Conservation (phyloP, 2,329 filamentous ascomycete species). For the Penicillium sp. region DNA sequence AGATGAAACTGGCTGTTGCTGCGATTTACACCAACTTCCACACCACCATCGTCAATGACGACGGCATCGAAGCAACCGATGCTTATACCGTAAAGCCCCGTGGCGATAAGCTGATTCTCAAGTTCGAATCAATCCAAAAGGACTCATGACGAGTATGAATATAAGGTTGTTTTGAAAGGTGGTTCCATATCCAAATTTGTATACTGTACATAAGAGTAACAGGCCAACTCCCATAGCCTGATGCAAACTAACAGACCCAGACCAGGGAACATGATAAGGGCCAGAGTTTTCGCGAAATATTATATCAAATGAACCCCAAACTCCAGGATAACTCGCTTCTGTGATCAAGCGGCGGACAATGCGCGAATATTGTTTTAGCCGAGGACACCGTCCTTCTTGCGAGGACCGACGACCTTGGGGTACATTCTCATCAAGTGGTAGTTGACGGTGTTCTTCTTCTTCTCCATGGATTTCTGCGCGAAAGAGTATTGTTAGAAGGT, state of each 20-base stretch:
- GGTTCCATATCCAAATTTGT: conserved; percentile 21
- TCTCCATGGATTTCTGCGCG: conserved; percentile 54
- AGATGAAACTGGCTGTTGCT: conserved; percentile 72
- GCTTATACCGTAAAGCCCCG: conserved; percentile 63
- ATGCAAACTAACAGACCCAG: conserved; percentile 12
- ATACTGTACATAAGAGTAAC: conserved; percentile 30
- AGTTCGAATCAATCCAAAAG: conserved; percentile 46
- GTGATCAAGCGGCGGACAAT: conserved; percentile 1
- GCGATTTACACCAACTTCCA: conserved; percentile 70
- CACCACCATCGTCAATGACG: conserved; percentile 62
- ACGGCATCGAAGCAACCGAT: conserved; percentile 65
- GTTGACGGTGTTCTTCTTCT: conserved; percentile 80
- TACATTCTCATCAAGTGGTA: conserved; percentile 82
- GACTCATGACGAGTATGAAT: neutral
- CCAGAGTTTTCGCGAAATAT: conserved; percentile 4
- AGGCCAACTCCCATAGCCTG: conserved; percentile 22
- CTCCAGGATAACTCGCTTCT: conserved; percentile 15
- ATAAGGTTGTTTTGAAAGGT: conserved; percentile 19
- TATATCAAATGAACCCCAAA: conserved; percentile 19
- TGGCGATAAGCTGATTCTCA: conserved; percentile 60
- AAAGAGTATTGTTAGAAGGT: conserved; percentile 2
- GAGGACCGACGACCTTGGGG: conserved; percentile 69
- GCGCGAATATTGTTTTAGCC: conserved; percentile 26
- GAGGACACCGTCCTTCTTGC: conserved; percentile 60
- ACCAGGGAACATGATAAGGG: conserved; percentile 9